These are phyloP conservation scores for Sarocladiaceae sp. DNA, from an alignment of 2,329 filamentous ascomycete species.

Conservation along the genomic window DNA sequence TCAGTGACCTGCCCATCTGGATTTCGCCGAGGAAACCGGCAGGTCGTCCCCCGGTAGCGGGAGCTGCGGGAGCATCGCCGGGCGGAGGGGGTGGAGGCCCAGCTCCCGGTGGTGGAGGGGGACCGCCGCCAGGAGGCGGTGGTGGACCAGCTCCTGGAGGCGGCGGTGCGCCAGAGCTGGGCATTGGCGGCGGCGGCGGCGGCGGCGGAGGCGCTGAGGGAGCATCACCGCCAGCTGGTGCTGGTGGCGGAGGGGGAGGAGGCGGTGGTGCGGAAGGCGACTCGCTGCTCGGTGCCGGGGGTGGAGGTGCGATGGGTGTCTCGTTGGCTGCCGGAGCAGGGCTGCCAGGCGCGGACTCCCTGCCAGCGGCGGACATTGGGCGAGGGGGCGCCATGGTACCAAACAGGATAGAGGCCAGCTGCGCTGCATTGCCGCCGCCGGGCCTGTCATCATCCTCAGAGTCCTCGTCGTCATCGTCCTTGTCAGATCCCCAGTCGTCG, in stretches of 20 bases:
- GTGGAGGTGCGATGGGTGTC: conserved; percentile 31
- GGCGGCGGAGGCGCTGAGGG: conserved; percentile 23
- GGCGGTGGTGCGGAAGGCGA: conserved; percentile 17
- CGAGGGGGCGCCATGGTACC: conserved; percentile 94
- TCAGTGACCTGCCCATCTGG: conserved; percentile 68
- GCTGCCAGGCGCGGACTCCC: conserved; percentile 46
- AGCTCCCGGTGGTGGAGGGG: conserved; percentile 35
- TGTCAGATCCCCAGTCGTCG: conserved; percentile 76
- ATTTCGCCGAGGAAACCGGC: conserved; percentile 74
- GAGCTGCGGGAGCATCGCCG: conserved; percentile 33
- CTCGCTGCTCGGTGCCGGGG: conserved; percentile 20
- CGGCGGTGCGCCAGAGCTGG: conserved; percentile 28
- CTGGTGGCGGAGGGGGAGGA: conserved; percentile 22
- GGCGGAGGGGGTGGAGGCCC: conserved; percentile 39
- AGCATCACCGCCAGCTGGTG: conserved; percentile 20
- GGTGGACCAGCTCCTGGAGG: conserved; percentile 33
- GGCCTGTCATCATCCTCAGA: conserved; percentile 73
- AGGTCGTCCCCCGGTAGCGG: conserved; percentile 42
- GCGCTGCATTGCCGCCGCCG: conserved; percentile 77
- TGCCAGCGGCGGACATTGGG: conserved; percentile 75
- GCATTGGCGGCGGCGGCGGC: conserved; percentile 25
- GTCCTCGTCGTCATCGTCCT: conserved; percentile 52
- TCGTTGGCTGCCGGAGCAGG: conserved; percentile 32
- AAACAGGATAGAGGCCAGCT: conserved; percentile 90
- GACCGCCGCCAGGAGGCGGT: conserved; percentile 27